Base-by-base conservation (phyloP, 805 yeast species). In the Danielia oregonensis region DNA sequence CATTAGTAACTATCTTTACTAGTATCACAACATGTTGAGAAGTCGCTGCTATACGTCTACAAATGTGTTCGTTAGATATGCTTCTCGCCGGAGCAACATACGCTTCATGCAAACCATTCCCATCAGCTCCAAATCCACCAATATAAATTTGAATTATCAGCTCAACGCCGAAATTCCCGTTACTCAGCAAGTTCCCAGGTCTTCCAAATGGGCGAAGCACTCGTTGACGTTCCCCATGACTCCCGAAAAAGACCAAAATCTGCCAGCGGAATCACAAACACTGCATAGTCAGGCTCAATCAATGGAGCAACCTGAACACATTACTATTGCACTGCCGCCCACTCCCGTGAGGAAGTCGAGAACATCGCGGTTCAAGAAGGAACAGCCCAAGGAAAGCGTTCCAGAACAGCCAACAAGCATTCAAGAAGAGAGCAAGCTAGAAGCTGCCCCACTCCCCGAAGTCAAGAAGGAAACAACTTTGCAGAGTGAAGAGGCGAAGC, bases 141-240 rank as follows among this genome's bases (percentile, higher is more conserved):
- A 36, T 17, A 43, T 35, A 22, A 28, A 12, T 18, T 30, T 41
- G 16, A 32, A 32, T 18, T 31, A 30, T 23, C 26, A 35, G 9
- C 33, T 41, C 16, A 33, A 37, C 11, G 24, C 43, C n/a, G 37
- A 34, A 15, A 35, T 43, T 14, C 12, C 10, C 15, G 34, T 11
- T 15, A 14, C 10, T 6, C 29, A 13, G 13, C 10, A 13, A 10
- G 15, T 18, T 5, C 13, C 12, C 23, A 16, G n/a, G 12, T 27
- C 41, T 2, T 36, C 54, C 24, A 60, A 55, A 33, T 63, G 69
- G 68, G 46, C 64, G 5, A 55, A 48, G 30, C 65, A 61, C 36
- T 42, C 59, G 7, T 46, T 57, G 34, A 36, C 39, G 11, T 35
- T 49, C 23, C 49, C 55, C 23, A 13, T 13, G 8, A 17, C 17